Base-by-base conservation (phyloP, 805 yeast genomes). In the Suhomyces prunicola region DNA sequence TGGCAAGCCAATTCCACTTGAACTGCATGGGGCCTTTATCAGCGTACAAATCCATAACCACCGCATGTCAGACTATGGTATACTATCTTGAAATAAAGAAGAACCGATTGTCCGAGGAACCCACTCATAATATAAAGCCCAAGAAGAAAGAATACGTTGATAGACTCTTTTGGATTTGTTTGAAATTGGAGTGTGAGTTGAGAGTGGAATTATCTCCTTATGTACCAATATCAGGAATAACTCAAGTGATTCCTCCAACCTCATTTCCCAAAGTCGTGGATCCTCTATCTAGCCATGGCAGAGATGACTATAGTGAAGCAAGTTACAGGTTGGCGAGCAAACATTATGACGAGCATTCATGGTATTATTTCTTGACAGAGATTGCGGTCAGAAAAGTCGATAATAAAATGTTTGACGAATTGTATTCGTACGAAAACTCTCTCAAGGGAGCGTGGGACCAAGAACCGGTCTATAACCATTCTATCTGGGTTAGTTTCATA, bases 351-450 rank as follows among this genome's bases (percentile, higher is more conserved):
- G 61, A 61, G 47, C 66, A 68, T 52, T 62, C 73, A 22, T 73
- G 77, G 78, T 71, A 70, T 57, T 73, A 55, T 47, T 73, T 67
- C 52, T 57, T 73, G 42, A 73, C 76, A 0, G 78, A 73, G 53
- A 63, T 71, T 6, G 78, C 78, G 0, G 69, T 71, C 17, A 57
- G 77, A 27, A 72, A 73, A 57, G 64, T 72, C 17, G 78, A 73
- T 52, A 73, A 73, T 57, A 61, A 55, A 26, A 58, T 73, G 62
- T 69, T 57, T 52, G 71, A 72, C 54, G 76, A 73, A 31, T 46
- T 70, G 8, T 71, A 60, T 52, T 54, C 67, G 0, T 54, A 53
- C 33, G 61, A 57, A 22, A 46, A 55, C 6, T 40, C 46, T 2
- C 33, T 50, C 6, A 46, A 54, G 5, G 44, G 44, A 6, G 39